Conservation (phyloP, 768 basidiomycete genomes). For the Rhodotorula diobovata region DNA sequence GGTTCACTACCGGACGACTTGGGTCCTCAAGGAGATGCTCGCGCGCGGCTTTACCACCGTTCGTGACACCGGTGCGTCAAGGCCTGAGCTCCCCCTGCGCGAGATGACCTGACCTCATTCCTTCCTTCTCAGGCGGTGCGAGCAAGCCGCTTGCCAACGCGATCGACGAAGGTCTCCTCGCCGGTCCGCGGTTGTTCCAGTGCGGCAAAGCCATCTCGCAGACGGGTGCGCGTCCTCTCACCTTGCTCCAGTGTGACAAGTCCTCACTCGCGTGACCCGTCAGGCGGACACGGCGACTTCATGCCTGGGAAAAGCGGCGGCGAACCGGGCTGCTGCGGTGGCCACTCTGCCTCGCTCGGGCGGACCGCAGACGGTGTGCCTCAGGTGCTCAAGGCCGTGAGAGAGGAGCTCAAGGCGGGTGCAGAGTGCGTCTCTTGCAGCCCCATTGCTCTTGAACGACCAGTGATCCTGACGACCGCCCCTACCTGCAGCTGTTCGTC, state of each 20-base stretch:
- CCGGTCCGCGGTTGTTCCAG: conserved; percentile 50
- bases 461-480: not conserved
- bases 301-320: conserved; percentile 36
- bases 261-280: not conserved
- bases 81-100: too few relatives aligned
- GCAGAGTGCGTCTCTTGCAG: conserved; percentile 30
- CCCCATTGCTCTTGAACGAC: not conserved
- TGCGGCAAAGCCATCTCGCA: conserved; percentile 51
- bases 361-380: conserved; percentile 51
- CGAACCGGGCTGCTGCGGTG: conserved; percentile 48
- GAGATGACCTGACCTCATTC: too few relatives aligned
- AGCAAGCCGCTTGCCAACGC: conserved; percentile 50
- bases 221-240: conserved; percentile 34
- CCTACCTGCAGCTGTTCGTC: not conserved
- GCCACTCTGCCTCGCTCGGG: conserved; percentile 45
- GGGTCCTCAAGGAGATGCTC: conserved; percentile 51
- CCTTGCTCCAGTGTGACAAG: too few relatives aligned
- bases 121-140: conserved; percentile 44
- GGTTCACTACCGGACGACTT: conserved; percentile 49
- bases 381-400: conserved; percentile 47
- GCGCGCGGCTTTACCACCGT: conserved; percentile 51
- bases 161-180: conserved; percentile 49
- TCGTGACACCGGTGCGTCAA: conserved; percentile 50
- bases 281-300: conserved; percentile 51
- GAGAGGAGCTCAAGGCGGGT: conserved; percentile 50